Evolutionary conservation across 176 grass and related monocot genomes (phyloP).

Genomic region (Saccharum officinarum): DNA sequence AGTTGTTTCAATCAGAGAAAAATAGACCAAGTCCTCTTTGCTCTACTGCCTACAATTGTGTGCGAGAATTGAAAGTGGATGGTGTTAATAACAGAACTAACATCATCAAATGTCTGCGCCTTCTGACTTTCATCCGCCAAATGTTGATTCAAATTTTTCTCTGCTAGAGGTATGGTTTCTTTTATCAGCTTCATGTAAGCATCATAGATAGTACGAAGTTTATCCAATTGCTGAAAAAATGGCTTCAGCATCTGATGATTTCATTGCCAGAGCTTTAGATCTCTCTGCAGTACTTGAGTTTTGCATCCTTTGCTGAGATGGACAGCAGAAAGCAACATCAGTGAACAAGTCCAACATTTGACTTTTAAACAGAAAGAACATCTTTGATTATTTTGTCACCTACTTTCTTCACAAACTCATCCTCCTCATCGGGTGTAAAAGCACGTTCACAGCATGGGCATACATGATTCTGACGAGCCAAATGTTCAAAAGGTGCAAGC

Average conservation of each 20-base stretch:
- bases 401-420: constrained; percentile 84
- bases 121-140: constrained; percentile 71
- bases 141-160: constrained; percentile 78
- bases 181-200: constrained; percentile 74
- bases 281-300: constrained; percentile 59
- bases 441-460: constrained; percentile 89
- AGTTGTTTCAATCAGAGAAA: neutral
- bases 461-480: constrained; percentile 74
- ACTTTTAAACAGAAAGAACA: constrained; percentile 20
- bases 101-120: constrained; percentile 73
- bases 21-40: neutral
- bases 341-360: neutral
- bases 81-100: constrained; percentile 32
- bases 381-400: constrained; percentile 2
- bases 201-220: constrained; percentile 66
- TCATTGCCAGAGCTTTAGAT: constrained; percentile 61
- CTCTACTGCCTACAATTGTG: constrained; percentile 3
- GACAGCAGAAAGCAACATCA: constrained; percentile 32
- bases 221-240: constrained; percentile 87
- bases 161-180: constrained; percentile 70
- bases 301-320: constrained; percentile 84
- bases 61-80: constrained; percentile 24
- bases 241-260: constrained; percentile 63
- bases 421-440: constrained; percentile 91
- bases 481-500: constrained; percentile 82